These are phyloP conservation scores for Chamaecrista fasciculata DNA, from an alignment of 306 rosid species.

Conservation along the genomic window DNA sequence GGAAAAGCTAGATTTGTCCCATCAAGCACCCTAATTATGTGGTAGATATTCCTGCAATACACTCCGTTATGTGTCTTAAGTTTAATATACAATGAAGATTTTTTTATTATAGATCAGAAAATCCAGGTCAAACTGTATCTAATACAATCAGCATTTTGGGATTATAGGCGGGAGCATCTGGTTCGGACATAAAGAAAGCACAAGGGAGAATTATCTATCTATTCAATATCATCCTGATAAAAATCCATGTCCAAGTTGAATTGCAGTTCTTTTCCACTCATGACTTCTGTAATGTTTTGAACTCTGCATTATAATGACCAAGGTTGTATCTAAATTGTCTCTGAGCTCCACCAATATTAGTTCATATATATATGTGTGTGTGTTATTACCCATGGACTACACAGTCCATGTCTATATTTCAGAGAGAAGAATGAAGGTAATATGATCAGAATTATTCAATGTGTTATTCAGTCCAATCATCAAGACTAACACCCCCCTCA, in stretches of 20 bases:
- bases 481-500: too few relatives aligned
- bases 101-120: too few relatives aligned
- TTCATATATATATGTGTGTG: too few relatives aligned
- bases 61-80: background rate
- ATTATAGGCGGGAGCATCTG: background rate
- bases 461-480: slow-evolving; percentile 1
- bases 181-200: background rate
- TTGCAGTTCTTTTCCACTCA: background rate
- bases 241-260: background rate
- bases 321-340: background rate
- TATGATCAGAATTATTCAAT: background rate
- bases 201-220: background rate
- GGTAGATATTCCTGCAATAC: background rate
- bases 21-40: slow-evolving; percentile 40
- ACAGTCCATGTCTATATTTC: too few relatives aligned
- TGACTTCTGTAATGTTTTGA: background rate
- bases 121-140: too few relatives aligned
- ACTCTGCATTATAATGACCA: background rate
- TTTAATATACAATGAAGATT: too few relatives aligned
- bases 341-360: background rate
- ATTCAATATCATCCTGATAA: background rate
- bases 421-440: too few relatives aligned
- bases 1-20: slow-evolving; percentile 47
- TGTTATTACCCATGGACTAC: too few relatives aligned
- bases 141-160: too few relatives aligned